Evolutionary conservation across 352 stramenopile species (phyloP).

Genomic region (Pythium volutum): DNA sequence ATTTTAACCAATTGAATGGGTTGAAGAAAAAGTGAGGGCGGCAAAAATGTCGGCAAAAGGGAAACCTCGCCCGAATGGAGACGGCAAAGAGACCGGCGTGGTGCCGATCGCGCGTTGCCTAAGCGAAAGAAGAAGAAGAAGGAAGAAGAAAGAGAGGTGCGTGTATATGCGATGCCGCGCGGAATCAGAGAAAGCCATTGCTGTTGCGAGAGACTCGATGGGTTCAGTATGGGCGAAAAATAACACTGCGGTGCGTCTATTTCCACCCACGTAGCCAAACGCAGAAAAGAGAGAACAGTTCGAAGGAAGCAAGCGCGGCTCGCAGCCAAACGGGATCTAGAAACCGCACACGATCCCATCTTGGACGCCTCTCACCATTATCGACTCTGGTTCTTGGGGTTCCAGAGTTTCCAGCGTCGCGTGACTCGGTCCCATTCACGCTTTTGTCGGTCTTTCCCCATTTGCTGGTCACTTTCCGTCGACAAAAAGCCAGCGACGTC

Average conservation of each 20-base stretch:
- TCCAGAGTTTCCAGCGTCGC: background rate
- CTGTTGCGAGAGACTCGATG: background rate
- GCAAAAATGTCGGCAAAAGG: background rate
- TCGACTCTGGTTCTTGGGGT: no score
- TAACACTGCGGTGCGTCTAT: constrained; percentile 3
- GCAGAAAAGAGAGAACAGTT: background rate
- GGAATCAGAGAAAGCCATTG: background rate
- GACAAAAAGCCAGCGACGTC: no score
- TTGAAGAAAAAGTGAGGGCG: background rate
- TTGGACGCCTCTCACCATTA: no score
- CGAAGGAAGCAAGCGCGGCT: no score
- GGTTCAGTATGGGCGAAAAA: constrained; percentile 9
- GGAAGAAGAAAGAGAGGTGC: background rate
- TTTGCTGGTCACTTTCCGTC: no score
- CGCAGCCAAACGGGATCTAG: background rate
- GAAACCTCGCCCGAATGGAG: background rate
- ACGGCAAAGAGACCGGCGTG: background rate
- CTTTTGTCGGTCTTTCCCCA: background rate
- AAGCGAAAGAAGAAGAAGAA: background rate
- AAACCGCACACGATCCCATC: constrained; percentile 18
- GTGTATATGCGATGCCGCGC: background rate
- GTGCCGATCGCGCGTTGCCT: no score
- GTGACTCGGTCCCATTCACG: constrained; percentile 8
- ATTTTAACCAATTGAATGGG: background rate
- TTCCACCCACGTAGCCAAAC: background rate